Evolutionary conservation across 106 monocot species (phyloP).

Genomic region (Xerophyta viscosa): DNA sequence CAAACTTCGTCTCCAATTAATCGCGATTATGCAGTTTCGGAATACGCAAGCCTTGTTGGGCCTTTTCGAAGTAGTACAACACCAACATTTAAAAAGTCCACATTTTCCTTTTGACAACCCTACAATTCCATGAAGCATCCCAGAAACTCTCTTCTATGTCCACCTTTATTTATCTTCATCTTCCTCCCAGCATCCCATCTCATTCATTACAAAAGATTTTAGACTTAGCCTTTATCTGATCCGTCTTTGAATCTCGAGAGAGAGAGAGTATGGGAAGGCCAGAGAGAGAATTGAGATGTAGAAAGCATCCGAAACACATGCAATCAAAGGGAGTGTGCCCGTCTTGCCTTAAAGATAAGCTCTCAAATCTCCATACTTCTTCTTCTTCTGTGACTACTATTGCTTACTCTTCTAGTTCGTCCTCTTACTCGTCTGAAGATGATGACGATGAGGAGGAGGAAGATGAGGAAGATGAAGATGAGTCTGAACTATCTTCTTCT

Average conservation of each 20-base stretch:
- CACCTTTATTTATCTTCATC: too few relatives aligned
- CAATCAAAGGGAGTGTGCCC: constrained; percentile 6
- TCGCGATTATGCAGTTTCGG: too few relatives aligned
- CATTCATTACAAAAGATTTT: too few relatives aligned
- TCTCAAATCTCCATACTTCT: neutral
- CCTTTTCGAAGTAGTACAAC: too few relatives aligned
- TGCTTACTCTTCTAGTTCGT: neutral
- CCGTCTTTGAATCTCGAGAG: too few relatives aligned
- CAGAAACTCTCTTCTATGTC: constrained; percentile 1
- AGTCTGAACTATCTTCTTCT: neutral
- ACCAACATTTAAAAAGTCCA: too few relatives aligned
- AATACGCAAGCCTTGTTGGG: too few relatives aligned
- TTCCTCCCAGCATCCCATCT: too few relatives aligned
- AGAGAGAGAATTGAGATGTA: constrained; percentile 2
- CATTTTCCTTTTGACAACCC: too few relatives aligned
- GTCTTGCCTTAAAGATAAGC: constrained; percentile 2
- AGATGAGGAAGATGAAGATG: neutral
- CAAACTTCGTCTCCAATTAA: too few relatives aligned
- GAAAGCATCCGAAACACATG: neutral
- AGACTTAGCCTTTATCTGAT: too few relatives aligned
- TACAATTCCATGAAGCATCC: neutral
- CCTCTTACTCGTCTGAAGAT: constrained; percentile 1
- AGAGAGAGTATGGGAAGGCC: constrained; percentile 3
- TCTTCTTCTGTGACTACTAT: neutral
- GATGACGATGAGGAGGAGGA: neutral